Conservation (phyloP, 495 filamentous ascomycete species). For the Hypomontagnella monticulosa region DNA sequence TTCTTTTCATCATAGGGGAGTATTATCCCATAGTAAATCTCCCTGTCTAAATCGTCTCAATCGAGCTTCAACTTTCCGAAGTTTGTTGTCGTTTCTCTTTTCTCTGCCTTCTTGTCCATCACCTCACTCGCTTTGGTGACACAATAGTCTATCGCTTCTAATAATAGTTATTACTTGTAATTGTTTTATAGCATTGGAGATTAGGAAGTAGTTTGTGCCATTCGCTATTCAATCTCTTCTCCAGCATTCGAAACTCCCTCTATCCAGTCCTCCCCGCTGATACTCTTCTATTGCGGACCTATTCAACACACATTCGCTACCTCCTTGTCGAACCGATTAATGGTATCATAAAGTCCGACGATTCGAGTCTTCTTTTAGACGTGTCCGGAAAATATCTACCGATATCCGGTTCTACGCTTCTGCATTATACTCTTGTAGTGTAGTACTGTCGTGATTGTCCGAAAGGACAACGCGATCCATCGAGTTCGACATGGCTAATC, state of each 20-base stretch:
- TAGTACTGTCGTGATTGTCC: slow-evolving; percentile 48
- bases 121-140: slow-evolving; percentile 63
- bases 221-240: slow-evolving; percentile 29
- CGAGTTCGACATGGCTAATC: slow-evolving; percentile 69
- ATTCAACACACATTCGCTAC: slow-evolving; percentile 36
- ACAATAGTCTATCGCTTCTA: slow-evolving; percentile 53
- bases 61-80: slow-evolving; percentile 29
- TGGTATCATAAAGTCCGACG: slow-evolving; percentile 9
- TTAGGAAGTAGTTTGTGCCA: slow-evolving; percentile 18
- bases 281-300: slow-evolving; percentile 6
- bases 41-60: slow-evolving; percentile 16
- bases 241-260: slow-evolving; percentile 28
- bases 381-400: slow-evolving; percentile 1
- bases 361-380: neutral
- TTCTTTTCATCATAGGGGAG: slow-evolving; percentile 26
- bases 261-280: neutral
- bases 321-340: slow-evolving; percentile 13
- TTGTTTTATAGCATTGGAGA: slow-evolving; percentile 29
- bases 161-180: slow-evolving; percentile 44
- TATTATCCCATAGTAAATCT: slow-evolving; percentile 32
- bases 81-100: slow-evolving; percentile 47
- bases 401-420: slow-evolving; percentile 3
- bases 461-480: slow-evolving; percentile 45
- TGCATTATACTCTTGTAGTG: slow-evolving; percentile 2
- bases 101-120: slow-evolving; percentile 42